A percentile compares a stretch with the other conserved stretches of the same genome.
phyloP scores from a whole-genome alignment of 768 basidiomycete genomes.

The Psilocybe cubensis region DNA sequence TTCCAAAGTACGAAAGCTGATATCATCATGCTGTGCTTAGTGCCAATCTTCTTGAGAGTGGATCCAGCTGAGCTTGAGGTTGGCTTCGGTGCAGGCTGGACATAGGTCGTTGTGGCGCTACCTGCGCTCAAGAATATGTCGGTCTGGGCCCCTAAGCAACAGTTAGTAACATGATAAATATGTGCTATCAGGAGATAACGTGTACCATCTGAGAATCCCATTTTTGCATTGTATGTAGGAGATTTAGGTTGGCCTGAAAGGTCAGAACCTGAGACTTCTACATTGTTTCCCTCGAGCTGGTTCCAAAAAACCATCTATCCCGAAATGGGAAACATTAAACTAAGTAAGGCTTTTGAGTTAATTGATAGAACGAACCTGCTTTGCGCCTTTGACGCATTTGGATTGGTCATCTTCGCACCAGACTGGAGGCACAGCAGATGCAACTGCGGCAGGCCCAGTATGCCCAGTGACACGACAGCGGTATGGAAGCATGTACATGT shows the following conservation, averaged over 20 bases:
- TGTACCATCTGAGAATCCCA: conserved; percentile 37
- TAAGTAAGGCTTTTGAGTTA: background rate
- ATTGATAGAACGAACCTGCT: conserved; percentile 31
- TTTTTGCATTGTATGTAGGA: conserved; percentile 39
- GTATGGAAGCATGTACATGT: conserved; percentile 49
- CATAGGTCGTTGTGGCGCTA: background rate
- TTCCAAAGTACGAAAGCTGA: background rate
- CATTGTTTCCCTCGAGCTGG: conserved; percentile 47
- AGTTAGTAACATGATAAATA: background rate
- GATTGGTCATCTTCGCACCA: conserved; percentile 42
- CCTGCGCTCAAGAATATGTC: conserved; percentile 20
- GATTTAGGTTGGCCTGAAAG: conserved; percentile 43
- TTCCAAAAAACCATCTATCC: conserved; percentile 44
- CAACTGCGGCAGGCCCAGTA: conserved; percentile 33
- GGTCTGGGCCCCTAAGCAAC: conserved; percentile 20
- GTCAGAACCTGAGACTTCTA: conserved; percentile 42
- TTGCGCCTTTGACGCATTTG: conserved; percentile 40
- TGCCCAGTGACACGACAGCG: conserved; percentile 41
- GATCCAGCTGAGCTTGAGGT: background rate
- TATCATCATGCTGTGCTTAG: background rate
- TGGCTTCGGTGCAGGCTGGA: background rate
- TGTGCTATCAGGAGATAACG: background rate
- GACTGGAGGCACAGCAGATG: conserved; percentile 36
- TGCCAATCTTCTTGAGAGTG: background rate
- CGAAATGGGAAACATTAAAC: background rate